Conservation (phyloP, 2,329 filamentous ascomycete species). For the Decorospora gaudefroyi region DNA sequence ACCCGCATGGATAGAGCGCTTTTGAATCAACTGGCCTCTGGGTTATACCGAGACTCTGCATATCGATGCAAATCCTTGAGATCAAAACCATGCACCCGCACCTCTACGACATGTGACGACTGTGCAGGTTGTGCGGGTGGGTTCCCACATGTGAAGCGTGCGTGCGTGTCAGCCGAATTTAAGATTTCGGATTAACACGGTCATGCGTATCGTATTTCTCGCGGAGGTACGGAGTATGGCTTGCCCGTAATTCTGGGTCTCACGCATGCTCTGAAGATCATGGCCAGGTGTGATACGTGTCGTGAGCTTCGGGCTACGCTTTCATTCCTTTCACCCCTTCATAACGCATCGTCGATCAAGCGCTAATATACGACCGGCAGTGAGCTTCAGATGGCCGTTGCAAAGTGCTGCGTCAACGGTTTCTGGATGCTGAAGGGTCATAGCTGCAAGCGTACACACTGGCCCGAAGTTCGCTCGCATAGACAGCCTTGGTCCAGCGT, state of each 20-base stretch:
- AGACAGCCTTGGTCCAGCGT: constrained; percentile 22
- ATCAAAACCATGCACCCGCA: constrained; percentile 2
- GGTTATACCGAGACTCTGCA: constrained; percentile 3
- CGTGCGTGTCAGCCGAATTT: constrained; percentile 11
- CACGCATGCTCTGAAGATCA: constrained; percentile 19
- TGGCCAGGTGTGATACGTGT: constrained; percentile 20
- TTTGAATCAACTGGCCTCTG: constrained; percentile 1
- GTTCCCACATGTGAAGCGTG: constrained; percentile 13
- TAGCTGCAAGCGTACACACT: not conserved
- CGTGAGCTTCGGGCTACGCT: constrained; percentile 16
- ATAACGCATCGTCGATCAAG: constrained; percentile 15
- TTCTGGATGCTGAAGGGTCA: constrained; percentile 3
- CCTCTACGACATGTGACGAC: constrained; percentile 8
- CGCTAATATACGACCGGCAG: not conserved
- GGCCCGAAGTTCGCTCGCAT: constrained; percentile 7
- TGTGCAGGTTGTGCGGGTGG: constrained; percentile 12
- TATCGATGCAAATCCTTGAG: too few species aligned
- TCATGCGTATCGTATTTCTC: constrained; percentile 11
- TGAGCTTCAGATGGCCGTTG: constrained; percentile 4
- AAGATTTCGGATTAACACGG: constrained; percentile 6
- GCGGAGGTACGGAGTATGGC: constrained; percentile 6
- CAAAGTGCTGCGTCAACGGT: constrained; percentile 3
- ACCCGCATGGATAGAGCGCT: constrained; percentile 16
- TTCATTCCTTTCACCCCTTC: constrained; percentile 12
- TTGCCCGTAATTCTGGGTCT: constrained; percentile 22